A percentile compares a stretch with the other conserved stretches of the same genome.
phyloP scores from a whole-genome alignment of 164 flowering plant species.

The Taxillus chinensis region DNA sequence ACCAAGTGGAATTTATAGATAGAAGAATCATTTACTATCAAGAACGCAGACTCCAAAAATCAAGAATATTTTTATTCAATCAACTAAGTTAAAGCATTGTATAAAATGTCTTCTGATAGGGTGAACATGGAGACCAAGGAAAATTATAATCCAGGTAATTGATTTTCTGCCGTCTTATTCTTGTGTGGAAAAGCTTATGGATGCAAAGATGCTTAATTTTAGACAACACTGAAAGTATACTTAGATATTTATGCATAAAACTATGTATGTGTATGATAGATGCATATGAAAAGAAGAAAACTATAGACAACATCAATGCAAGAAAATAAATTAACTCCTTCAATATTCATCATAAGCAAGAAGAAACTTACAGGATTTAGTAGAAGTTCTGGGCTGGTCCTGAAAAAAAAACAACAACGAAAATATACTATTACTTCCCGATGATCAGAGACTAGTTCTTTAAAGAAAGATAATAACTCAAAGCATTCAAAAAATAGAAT shows the following conservation, averaged over 20 bases:
- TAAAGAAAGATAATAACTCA: not conserved
- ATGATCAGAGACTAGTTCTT: not conserved
- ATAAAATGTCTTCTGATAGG: too few relatives aligned
- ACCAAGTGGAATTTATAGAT: not conserved
- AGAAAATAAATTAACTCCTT: not conserved
- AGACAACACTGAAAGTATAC: not conserved
- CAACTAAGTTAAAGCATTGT: too few relatives aligned
- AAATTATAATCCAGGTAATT: too few relatives aligned
- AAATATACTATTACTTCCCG: not conserved
- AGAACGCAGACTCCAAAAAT: not conserved
- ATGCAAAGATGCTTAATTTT: too few relatives aligned
- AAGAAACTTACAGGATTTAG: conserved; percentile 73
- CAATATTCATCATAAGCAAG: not conserved
- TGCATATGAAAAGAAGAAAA: too few relatives aligned
- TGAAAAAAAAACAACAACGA: conserved; percentile 26
- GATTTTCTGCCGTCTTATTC: too few relatives aligned
- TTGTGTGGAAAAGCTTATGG: too few relatives aligned
- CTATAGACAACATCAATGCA: too few relatives aligned
- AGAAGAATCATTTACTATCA: not conserved
- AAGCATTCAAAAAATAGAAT: not conserved
- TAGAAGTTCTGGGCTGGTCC: conserved; percentile 94
- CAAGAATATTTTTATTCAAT: not conserved
- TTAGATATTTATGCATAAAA: not conserved
- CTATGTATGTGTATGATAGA: not conserved
- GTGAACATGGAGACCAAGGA: too few relatives aligned